These are phyloP conservation scores for Diphasiastrum complanatum DNA, from an alignment of 83 land plant species.

Conservation along the genomic window DNA sequence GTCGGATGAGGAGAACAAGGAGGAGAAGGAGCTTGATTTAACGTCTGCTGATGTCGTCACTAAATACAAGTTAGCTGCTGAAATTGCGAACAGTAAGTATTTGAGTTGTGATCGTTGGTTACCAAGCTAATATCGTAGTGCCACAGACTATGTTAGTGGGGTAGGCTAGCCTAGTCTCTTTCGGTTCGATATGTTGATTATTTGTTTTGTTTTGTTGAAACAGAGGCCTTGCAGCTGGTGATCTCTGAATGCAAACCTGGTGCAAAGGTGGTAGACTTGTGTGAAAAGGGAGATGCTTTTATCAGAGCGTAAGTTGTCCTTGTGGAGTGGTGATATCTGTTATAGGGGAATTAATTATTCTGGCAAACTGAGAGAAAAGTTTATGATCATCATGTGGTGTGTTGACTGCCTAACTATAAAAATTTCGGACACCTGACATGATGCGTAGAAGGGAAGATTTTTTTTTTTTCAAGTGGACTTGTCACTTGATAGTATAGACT, in stretches of 20 bases:
- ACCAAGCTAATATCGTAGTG: neutral
- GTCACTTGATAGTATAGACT: too few relatives aligned
- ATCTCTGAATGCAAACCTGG: slow-evolving; percentile 84
- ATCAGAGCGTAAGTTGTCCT: slow-evolving; percentile 66
- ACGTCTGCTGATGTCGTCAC: slow-evolving; percentile 82
- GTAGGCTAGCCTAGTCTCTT: neutral
- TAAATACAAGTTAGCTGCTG: slow-evolving; percentile 91
- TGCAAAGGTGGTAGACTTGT: slow-evolving; percentile 72
- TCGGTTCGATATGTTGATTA: neutral
- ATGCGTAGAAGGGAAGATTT: too few relatives aligned
- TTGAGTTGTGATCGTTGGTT: neutral
- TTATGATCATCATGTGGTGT: too few relatives aligned
- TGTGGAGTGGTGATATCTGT: neutral
- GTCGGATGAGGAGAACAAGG: slow-evolving; percentile 90
- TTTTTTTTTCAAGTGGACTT: too few relatives aligned
- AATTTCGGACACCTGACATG: too few relatives aligned
- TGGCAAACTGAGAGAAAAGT: too few relatives aligned
- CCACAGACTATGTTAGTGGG: neutral
- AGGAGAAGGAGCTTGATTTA: slow-evolving; percentile 96
- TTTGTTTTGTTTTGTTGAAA: neutral
- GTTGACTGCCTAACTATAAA: too few relatives aligned
- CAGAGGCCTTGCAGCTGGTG: slow-evolving; percentile 89
- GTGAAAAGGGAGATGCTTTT: slow-evolving; percentile 82
- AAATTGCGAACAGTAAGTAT: slow-evolving; percentile 67
- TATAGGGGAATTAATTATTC: neutral